Evolutionary conservation across 352 stramenopile species (phyloP), one percentile per base, ranked within the genome.

Genomic region (Phytophthora ramorum): DNA sequence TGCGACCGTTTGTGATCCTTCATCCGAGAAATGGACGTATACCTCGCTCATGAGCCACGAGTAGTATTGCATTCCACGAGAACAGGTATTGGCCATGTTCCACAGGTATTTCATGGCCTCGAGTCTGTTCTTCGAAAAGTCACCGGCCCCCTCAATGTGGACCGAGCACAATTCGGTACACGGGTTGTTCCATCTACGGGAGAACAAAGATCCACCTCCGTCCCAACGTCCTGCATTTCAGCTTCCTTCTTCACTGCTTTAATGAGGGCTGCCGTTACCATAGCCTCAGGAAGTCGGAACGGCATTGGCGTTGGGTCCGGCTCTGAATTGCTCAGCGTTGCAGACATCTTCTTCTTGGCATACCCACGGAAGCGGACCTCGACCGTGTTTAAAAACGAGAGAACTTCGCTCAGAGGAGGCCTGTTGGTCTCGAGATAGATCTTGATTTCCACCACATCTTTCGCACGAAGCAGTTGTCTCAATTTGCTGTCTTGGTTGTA

Each of bases 401-500:
- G n/a, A 4, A 48, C 17, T 30, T 48, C 41, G 1, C n/a, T 30
- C 41, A 48, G 41, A 13, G 41, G 19, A 48, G 17, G 41, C 17
- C 8, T 3, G 3, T 30, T 28, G 7, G 3, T 48, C 41, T 48
- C 19, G 2, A 48, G 41, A n/a, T 30, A 30, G 17, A 8, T 4
- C 41, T 48, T 30, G 41, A 48, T 16, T 6, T 48, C 17, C 41
- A 30, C 41, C 8, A 48, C 41, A 30, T 48, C 17, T 30, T 48
- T 30, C 3, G 41, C 41, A 5, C 41, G 41, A 7, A 48, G 19
- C 17, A 30, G 1, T 6, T 48, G 30, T 13, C 41, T n/a, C 19
- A 48, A 48, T 7, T 48, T 30, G 41, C 8, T 30, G 6, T 17
- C 41, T 17, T 48, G n/a, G 41, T 48, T 48, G 41, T 48, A 48